A percentile compares a stretch with the other conserved stretches of the same genome.
Conservation (phyloP, 2,329 filamentous ascomycete genomes). For the Fusarium siculi region DNA sequence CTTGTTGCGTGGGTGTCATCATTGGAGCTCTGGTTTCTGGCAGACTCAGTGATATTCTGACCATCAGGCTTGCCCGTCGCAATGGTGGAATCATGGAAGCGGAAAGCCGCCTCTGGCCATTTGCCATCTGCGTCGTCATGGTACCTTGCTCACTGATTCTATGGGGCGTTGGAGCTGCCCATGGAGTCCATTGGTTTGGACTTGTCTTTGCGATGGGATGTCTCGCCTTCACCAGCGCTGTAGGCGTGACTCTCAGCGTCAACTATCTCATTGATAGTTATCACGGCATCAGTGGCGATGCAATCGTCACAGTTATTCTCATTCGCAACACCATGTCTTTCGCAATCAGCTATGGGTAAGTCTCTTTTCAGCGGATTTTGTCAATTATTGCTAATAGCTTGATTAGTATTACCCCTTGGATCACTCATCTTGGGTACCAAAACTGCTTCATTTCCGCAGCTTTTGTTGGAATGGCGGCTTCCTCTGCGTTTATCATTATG, state of each 20-base stretch:
- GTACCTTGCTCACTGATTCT: constrained; percentile 44
- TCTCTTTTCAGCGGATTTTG: rapidly evolving
- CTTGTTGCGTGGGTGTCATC: constrained; percentile 50
- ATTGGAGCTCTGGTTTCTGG: constrained; percentile 47
- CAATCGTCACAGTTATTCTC: constrained; percentile 53
- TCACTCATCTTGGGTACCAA: constrained; percentile 53
- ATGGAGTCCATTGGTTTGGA: constrained; percentile 55
- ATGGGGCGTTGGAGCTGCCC: constrained; percentile 50
- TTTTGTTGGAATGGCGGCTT: constrained; percentile 52
- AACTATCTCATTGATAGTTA: constrained; percentile 55
- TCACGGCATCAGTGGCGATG: constrained; percentile 53
- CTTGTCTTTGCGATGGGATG: constrained; percentile 54
- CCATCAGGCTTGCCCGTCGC: constrained; percentile 52
- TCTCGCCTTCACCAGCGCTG: constrained; percentile 47
- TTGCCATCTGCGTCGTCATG: constrained; percentile 45
- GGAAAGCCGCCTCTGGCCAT: constrained; percentile 55
- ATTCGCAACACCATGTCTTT: constrained; percentile 53
- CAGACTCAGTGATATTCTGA: constrained; percentile 51
- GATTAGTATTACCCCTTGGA: constrained; percentile 58
- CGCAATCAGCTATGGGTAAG: constrained; percentile 47
- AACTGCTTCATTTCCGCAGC: constrained; percentile 57
- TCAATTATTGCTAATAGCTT: neutral
- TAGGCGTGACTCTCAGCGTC: constrained; percentile 51
- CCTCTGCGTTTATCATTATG: constrained; percentile 56
- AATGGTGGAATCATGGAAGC: constrained; percentile 56